phyloP scores from a whole-genome alignment of 129 eudicot species.

The Solidago caesia region DNA sequence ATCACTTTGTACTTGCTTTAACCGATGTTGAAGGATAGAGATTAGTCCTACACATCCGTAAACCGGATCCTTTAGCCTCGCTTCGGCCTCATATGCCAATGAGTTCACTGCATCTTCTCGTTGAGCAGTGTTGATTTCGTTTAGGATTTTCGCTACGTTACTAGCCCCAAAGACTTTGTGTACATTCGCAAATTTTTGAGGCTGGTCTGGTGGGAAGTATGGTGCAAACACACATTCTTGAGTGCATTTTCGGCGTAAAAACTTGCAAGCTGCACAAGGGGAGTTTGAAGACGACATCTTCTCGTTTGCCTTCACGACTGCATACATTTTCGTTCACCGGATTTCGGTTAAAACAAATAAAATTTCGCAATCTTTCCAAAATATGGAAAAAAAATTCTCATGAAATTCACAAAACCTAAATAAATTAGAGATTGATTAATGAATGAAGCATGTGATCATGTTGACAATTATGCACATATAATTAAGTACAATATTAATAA shows the following conservation, averaged over 20 bases:
- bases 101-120: conserved; percentile 71
- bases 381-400: too few relatives aligned
- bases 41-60: conserved; percentile 75
- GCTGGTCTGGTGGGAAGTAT: conserved; percentile 79
- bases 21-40: conserved; percentile 61
- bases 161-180: conserved; percentile 75
- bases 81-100: conserved; percentile 64
- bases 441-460: conserved; percentile 10
- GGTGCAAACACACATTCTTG: conserved; percentile 91
- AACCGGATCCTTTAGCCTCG: conserved; percentile 60
- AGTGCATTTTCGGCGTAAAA: conserved; percentile 73
- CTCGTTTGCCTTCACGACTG: conserved; percentile 16
- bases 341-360: too few relatives aligned
- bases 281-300: conserved; percentile 60
- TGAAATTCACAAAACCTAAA: background rate
- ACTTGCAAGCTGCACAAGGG: conserved; percentile 93
- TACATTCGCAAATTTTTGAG: conserved; percentile 58
- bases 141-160: conserved; percentile 61
- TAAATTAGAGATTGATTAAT: background rate
- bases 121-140: conserved; percentile 51
- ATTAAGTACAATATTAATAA: background rate
- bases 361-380: too few relatives aligned
- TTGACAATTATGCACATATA: conserved; percentile 18
- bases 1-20: conserved; percentile 63
- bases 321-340: background rate